Evolutionary conservation across 2,329 filamentous ascomycete species (phyloP), one percentile per base, ranked within the genome.

Genomic region (Neurospora crassa): DNA sequence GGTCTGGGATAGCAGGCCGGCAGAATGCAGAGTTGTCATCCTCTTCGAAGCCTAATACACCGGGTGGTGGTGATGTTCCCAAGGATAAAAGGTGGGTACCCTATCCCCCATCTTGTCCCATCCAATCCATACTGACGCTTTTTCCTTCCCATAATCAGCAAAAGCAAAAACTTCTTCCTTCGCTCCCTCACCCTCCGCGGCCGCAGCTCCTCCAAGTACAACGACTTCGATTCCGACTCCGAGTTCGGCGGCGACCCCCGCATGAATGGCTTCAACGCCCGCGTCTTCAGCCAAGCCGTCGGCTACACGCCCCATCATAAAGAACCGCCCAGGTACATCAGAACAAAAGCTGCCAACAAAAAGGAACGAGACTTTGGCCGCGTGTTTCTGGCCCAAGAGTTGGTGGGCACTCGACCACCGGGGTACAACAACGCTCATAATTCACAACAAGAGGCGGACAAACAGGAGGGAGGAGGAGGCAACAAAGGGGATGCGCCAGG

Each of bases 341-440:
- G 93, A 74, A 91, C 97, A 72, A 89, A 91, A 74, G 84, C 91
- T 1, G 90, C 93, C 78, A 89, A 94, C 80, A 97, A 97, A 81
- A 94, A 91, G 77, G 84, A 86, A 29, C 90, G 89, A 76, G 91
- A 95, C 70, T 97, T 98, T 78, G 90, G 96, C 78, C 90, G 90
- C 67, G 84, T 97, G 72, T 99, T 99, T 79, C 86, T 98, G 3
- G 94, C 96, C 2, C 96, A 99, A 81, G 92, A 98, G 80, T 83
- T 98, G n/a, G 84, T 85, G 42, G 87, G 90, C n/a, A 86, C 86
- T 1, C 84, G 83, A n/a, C 78, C 79, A 2, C 77, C 79, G 0
- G 74, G 78, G 7, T 63, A 63, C 29, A 37, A 63, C 20, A 53
- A 20, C 11, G 24, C 20, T 2, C 43, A 20, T 20, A 47, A 47